phyloP scores from a whole-genome alignment of 2,329 filamentous ascomycete species.

The Aspergillus sp. region DNA sequence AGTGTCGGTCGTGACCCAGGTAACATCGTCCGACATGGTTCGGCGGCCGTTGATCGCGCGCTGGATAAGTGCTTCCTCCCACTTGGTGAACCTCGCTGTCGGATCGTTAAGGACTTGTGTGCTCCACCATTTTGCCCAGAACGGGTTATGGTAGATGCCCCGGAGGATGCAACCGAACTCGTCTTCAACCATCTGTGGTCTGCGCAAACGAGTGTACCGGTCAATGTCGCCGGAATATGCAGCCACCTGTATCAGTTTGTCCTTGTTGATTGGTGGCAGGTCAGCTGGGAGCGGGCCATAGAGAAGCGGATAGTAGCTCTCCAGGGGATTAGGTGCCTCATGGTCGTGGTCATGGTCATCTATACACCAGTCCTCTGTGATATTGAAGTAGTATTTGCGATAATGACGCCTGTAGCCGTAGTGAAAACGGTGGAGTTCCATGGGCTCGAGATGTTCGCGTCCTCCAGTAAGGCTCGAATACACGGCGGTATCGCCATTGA shows the following conservation, averaged over 20 bases:
- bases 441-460: neutral
- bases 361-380: neutral
- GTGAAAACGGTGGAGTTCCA: neutral
- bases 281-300: conserved; percentile 31
- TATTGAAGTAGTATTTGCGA: neutral
- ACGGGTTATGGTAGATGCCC: conserved; percentile 40
- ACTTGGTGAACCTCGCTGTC: neutral
- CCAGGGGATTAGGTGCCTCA: neutral
- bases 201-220: conserved; percentile 37
- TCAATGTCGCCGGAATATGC: conserved; percentile 43
- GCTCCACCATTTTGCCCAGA: conserved; percentile 38
- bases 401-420: neutral
- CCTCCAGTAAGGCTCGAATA: no score
- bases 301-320: neutral
- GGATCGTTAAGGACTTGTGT: neutral
- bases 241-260: conserved; percentile 38
- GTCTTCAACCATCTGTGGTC: conserved; percentile 23
- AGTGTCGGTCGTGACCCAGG: neutral
- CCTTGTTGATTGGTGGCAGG: conserved; percentile 39
- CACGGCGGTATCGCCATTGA: conserved; percentile 14
- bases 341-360: neutral
- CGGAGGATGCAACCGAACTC: conserved; percentile 31
- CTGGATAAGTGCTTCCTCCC: neutral
- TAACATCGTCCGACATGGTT: conserved; percentile 4
- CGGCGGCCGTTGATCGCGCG: neutral